phyloP scores from a whole-genome alignment of 805 yeast species.

The Huiozyma sinensis region DNA sequence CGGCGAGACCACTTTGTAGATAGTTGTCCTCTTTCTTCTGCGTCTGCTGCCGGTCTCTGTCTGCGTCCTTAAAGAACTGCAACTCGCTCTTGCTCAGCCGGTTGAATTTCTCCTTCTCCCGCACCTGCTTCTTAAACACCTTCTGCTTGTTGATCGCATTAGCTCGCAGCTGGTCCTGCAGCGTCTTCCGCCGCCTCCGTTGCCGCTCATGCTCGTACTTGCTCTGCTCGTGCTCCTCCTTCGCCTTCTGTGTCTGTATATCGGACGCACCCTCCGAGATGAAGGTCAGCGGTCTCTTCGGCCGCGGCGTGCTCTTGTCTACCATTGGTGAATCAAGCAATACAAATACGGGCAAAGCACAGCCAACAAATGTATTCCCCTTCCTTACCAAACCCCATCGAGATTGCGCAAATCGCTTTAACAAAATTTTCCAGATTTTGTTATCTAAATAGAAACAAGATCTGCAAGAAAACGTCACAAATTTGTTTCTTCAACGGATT shows the following conservation, averaged over 20 bases:
- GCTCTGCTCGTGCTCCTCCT: conserved; percentile 14
- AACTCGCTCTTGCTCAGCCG: conserved; percentile 19
- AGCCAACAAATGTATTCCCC: too few relatives aligned
- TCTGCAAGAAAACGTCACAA: too few relatives aligned
- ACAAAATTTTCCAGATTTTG: too few relatives aligned
- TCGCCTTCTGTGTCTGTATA: conserved; percentile 13
- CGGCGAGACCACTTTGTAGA: conserved; percentile 1
- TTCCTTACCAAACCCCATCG: too few relatives aligned
- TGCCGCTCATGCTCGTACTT: conserved; percentile 15
- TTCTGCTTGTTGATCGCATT: conserved; percentile 22
- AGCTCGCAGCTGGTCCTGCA: conserved; percentile 22
- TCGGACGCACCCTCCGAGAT: conserved; percentile 23
- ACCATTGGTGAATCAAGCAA: too few relatives aligned
- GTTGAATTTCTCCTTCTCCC: conserved; percentile 22
- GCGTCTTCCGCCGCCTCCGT: conserved; percentile 17
- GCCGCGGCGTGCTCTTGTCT: too few relatives aligned
- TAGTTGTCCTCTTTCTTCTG: conserved; percentile 7
- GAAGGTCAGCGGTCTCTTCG: conserved; percentile 12
- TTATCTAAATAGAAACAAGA: too few relatives aligned
- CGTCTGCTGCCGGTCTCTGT: conserved; percentile 3
- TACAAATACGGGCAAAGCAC: too few relatives aligned
- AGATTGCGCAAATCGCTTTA: too few relatives aligned
- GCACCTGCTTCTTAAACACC: conserved; percentile 14
- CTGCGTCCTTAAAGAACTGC: conserved; percentile 8
- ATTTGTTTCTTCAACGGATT: too few relatives aligned